phyloP scores from a whole-genome alignment of 495 filamentous ascomycete species.

The Penicillium crystallinum region DNA sequence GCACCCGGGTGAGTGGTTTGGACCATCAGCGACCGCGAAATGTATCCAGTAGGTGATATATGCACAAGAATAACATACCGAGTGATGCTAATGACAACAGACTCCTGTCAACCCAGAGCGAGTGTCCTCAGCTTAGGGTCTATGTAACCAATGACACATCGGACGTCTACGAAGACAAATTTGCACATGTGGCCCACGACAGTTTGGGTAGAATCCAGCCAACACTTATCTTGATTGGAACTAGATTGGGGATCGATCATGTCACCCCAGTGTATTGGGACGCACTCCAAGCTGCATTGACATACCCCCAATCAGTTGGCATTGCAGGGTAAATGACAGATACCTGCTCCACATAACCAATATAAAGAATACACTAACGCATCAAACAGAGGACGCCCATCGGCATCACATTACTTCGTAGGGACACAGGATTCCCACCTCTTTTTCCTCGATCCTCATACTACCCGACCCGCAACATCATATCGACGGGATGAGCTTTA shows the following conservation, averaged over 20 bases:
- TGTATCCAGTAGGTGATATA: slow-evolving; percentile 78
- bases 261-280: slow-evolving; percentile 92
- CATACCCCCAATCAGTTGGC: slow-evolving; percentile 85
- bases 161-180: slow-evolving; percentile 87
- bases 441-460: slow-evolving; percentile 95
- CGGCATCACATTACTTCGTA: slow-evolving; percentile 93
- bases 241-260: slow-evolving; percentile 85
- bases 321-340: slow-evolving; percentile 75
- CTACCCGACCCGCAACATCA: slow-evolving; percentile 63
- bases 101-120: slow-evolving; percentile 60
- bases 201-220: slow-evolving; percentile 64
- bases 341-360: neutral
- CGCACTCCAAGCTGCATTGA: slow-evolving; percentile 71
- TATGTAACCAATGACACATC: slow-evolving; percentile 87
- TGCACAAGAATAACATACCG: too few relatives aligned
- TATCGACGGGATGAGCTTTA: slow-evolving; percentile 51
- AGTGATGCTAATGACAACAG: slow-evolving; percentile 42
- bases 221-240: slow-evolving; percentile 82
- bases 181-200: slow-evolving; percentile 66
- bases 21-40: slow-evolving; percentile 92
- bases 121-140: slow-evolving; percentile 58
- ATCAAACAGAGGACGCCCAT: slow-evolving; percentile 67
- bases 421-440: slow-evolving; percentile 85
- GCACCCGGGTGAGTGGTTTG: slow-evolving; percentile 97
- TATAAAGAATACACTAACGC: neutral